phyloP scores from a whole-genome alignment of 345 rosid genomes.

The Bretschneidera sinensis region DNA sequence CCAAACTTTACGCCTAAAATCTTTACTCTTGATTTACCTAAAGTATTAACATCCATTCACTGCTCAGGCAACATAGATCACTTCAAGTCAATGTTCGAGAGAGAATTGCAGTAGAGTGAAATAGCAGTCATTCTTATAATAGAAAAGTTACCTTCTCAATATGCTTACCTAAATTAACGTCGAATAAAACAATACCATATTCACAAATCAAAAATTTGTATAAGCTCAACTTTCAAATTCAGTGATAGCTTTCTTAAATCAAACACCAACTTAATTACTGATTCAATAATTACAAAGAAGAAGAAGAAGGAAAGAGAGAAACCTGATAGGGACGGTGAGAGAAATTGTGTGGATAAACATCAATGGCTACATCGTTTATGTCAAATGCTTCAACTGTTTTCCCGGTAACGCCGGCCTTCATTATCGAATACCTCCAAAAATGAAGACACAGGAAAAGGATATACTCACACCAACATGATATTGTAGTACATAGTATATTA shows the following conservation, averaged over 20 bases:
- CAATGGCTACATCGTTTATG: slow-evolving; percentile 83
- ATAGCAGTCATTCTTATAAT: no score
- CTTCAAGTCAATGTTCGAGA: no score
- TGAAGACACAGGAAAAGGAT: not conserved
- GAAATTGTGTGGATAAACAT: slow-evolving; percentile 81
- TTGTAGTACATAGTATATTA: no score
- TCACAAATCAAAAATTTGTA: not conserved
- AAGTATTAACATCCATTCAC: no score
- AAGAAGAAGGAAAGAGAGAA: not conserved
- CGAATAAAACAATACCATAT: not conserved
- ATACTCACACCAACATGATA: no score
- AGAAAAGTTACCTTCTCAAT: no score
- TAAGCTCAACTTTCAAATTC: not conserved
- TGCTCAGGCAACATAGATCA: no score
- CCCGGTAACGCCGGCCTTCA: slow-evolving; percentile 51
- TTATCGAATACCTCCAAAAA: slow-evolving; percentile 67
- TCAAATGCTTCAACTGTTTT: slow-evolving; percentile 79
- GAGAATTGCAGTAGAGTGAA: no score
- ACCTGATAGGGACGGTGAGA: slow-evolving; percentile 93
- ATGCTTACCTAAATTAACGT: not conserved
- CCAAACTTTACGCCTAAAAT: no score
- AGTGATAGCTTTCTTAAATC: not conserved
- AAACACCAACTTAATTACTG: no score
- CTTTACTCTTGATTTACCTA: no score
- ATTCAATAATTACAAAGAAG: not conserved